Percentiles rank a stretch among this genome's conserved stretches.
Evolutionary conservation across 2,329 filamentous ascomycete genomes (phyloP).

Genomic region (Fusarium graminum): DNA sequence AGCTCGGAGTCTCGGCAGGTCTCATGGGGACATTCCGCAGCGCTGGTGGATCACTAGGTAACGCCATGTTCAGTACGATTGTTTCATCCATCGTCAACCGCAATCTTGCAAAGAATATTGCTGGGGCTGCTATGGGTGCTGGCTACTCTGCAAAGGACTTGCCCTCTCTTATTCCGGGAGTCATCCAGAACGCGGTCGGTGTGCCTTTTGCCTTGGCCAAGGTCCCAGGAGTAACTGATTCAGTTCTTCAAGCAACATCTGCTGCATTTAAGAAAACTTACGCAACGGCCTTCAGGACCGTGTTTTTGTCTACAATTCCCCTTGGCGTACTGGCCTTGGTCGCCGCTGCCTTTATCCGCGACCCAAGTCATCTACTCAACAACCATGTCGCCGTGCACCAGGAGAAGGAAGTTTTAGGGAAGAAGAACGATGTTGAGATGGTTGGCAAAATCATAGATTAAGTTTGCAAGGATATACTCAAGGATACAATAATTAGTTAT

Average conservation of each 20-base stretch:
- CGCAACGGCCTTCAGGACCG: constrained; percentile 6
- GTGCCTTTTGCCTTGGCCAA: constrained; percentile 22
- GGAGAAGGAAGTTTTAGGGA: constrained; percentile 18
- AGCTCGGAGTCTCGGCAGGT: constrained; percentile 14
- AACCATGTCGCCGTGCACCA: constrained; percentile 26
- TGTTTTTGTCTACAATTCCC: constrained; percentile 18
- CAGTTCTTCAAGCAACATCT: constrained; percentile 8
- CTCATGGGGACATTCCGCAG: constrained; percentile 24
- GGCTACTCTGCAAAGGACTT: constrained; percentile 8
- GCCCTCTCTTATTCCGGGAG: constrained; percentile 4
- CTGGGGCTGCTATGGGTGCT: constrained; percentile 9
- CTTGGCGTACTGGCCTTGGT: constrained; percentile 4
- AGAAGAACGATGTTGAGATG: constrained; percentile 18
- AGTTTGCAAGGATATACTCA: neutral
- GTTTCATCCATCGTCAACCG: constrained; percentile 13
- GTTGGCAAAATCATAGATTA: constrained; percentile 7
- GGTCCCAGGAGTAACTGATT: constrained; percentile 16
- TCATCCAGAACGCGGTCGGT: constrained; percentile 18
- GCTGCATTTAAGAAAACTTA: constrained; percentile 23
- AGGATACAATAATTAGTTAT: too few relatives aligned
- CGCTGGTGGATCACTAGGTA: constrained; percentile 19
- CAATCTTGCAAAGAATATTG: constrained; percentile 12
- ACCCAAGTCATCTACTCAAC: constrained; percentile 20
- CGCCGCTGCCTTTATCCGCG: constrained; percentile 9
- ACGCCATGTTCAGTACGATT: constrained; percentile 28